Conservation (phyloP, 768 basidiomycete genomes). For the Rickenella mellea region DNA sequence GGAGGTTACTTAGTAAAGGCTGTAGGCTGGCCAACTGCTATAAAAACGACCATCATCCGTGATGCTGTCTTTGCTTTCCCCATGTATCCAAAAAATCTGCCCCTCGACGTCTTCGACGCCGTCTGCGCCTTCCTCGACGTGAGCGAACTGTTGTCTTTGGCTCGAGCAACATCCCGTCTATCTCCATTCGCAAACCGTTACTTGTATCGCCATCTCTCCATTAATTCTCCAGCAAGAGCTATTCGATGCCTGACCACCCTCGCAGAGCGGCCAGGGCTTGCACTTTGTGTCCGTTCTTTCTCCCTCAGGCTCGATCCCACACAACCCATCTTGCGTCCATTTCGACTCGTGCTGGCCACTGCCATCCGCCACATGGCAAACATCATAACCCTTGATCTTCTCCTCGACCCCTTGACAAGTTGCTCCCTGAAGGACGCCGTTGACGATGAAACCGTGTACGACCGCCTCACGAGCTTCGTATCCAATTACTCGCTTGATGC, state of each 20-base stretch:
- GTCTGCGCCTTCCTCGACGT: conserved; percentile 30
- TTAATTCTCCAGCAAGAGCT: conserved; percentile 37
- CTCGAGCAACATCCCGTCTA: conserved; percentile 32
- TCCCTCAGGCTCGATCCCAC: conserved; percentile 39
- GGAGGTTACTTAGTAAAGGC: no score
- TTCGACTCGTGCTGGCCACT: conserved; percentile 36
- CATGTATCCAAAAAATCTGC: conserved; percentile 13
- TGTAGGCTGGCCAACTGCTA: no score
- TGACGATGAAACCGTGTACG: conserved; percentile 22
- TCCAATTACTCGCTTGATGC: conserved; percentile 54
- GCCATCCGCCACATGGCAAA: conserved; percentile 56
- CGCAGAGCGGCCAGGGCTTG: conserved; percentile 45
- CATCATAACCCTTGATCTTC: conserved; percentile 47
- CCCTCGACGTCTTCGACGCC: conserved; percentile 53
- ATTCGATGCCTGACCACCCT: conserved; percentile 41
- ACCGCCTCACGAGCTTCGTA: conserved; percentile 43
- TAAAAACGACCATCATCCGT: conserved; percentile 22
- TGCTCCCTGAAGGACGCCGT: conserved; percentile 38
- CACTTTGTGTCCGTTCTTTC: conserved; percentile 53
- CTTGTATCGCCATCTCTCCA: conserved; percentile 51
- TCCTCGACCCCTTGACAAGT: conserved; percentile 32
- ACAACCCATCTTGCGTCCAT: conserved; percentile 30
- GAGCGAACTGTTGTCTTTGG: conserved; percentile 39
- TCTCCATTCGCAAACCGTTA: conserved; percentile 43
- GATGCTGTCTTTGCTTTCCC: conserved; percentile 31